Percentiles rank a stretch among this genome's conserved stretches.
Evolutionary conservation across 2,329 filamentous ascomycete genomes (phyloP).

Genomic region (Fusarium coicis): DNA sequence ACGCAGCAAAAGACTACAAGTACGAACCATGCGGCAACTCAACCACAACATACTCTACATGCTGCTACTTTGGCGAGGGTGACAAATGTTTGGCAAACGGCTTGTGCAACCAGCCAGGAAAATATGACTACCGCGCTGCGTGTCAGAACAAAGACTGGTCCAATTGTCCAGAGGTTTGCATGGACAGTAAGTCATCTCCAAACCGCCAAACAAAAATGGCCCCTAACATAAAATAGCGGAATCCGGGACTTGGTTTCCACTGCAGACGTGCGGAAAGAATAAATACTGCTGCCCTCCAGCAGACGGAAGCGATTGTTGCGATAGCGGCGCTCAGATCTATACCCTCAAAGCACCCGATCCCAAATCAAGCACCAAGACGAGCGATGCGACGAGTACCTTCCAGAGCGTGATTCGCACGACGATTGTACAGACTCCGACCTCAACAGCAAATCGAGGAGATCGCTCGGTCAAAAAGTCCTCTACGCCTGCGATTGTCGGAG

Average conservation of each 20-base stretch:
- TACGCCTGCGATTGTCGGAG: slow-evolving; percentile 27
- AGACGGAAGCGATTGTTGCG: slow-evolving; percentile 26
- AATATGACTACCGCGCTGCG: slow-evolving; percentile 35
- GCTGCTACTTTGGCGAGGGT: slow-evolving; percentile 40
- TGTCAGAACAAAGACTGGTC: slow-evolving; percentile 40
- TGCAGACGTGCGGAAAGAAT: slow-evolving; percentile 31
- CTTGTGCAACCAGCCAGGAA: slow-evolving; percentile 24
- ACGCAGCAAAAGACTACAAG: slow-evolving; percentile 35
- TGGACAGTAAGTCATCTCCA: slow-evolving; percentile 23
- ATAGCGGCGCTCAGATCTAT: slow-evolving; percentile 26
- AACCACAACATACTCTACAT: slow-evolving; percentile 29
- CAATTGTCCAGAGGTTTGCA: slow-evolving; percentile 32
- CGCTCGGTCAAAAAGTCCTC: not conserved
- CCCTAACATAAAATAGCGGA: slow-evolving; percentile 5
- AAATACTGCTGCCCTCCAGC: slow-evolving; percentile 36
- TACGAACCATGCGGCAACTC: slow-evolving; percentile 36
- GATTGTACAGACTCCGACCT: not conserved
- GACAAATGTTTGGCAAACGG: slow-evolving; percentile 37
- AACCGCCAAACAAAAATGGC: fast-evolving
- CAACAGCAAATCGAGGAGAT: not conserved
- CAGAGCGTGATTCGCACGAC: not conserved
- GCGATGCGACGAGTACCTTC: not conserved
- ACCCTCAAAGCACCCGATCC: slow-evolving; percentile 22
- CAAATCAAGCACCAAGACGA: not conserved
- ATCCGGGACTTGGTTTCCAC: slow-evolving; percentile 19